Conservation (phyloP, 2,329 filamentous ascomycete genomes). For the Chrysoporthe puriensis region DNA sequence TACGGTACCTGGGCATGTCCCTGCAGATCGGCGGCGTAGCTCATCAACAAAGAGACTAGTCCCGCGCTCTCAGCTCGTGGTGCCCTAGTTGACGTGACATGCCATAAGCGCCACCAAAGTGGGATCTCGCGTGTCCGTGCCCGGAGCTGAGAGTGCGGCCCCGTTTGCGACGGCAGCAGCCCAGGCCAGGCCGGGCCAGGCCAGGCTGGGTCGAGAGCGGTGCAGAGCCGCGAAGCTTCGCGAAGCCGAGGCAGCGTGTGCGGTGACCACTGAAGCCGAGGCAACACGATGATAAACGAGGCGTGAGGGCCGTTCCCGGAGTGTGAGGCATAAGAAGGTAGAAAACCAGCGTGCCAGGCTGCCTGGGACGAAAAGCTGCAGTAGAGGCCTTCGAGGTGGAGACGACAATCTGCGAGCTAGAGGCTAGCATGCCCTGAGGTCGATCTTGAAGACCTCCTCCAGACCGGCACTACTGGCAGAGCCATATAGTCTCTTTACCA, state of each 20-base stretch:
- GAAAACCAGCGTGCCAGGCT: background rate
- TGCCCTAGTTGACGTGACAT: background rate
- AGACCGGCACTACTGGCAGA: background rate
- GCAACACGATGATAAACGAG: background rate
- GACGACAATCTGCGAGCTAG: background rate
- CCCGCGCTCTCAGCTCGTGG: background rate
- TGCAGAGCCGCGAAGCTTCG: background rate
- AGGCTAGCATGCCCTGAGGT: background rate
- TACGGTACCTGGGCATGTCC: background rate
- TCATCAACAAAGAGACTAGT: background rate
- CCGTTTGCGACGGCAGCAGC: conserved; percentile 12
- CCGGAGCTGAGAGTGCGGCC: background rate
- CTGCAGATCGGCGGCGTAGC: conserved; percentile 21
- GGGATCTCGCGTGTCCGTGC: background rate
- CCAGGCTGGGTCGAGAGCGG: conserved; percentile 11
- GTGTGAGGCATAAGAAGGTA: background rate
- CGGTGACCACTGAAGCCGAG: background rate
- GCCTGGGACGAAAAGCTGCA: background rate
- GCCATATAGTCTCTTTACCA: background rate
- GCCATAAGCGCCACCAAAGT: background rate
- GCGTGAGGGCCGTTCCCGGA: background rate
- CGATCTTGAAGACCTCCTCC: background rate
- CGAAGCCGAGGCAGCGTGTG: background rate
- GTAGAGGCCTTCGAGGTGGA: background rate
- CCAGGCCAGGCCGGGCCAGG: conserved; percentile 7